Conservation (phyloP, 495 filamentous ascomycete genomes). For the Podospora pseudopauciseta region DNA sequence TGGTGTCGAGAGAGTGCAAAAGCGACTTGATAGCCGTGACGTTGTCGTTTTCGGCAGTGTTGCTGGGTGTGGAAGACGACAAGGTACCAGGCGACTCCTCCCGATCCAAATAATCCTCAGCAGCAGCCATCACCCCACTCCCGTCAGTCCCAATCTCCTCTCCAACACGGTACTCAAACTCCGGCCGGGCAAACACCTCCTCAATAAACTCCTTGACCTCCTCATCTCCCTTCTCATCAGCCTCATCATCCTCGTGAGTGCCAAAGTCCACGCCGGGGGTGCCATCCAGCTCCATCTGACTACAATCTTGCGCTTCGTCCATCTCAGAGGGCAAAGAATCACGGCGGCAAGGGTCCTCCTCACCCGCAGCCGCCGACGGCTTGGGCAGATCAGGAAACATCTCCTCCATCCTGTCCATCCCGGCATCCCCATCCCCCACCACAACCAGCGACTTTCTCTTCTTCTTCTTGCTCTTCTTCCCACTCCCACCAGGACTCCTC, state of each 20-base stretch:
- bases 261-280: not conserved
- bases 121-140: too few species aligned
- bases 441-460: not conserved
- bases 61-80: too few species aligned
- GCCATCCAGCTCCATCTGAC: not conserved
- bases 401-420: not conserved
- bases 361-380: not conserved
- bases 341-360: not conserved
- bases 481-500: not conserved
- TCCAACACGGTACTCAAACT: not conserved
- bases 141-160: not conserved
- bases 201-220: not conserved
- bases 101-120: not conserved
- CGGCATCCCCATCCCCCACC: not conserved
- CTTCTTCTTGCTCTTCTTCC: not conserved
- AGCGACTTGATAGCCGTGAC: conserved; percentile 18
- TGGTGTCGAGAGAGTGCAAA: conserved; percentile 17
- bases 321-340: too few species aligned
- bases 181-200: not conserved
- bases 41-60: not conserved
- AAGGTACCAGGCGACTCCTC: not conserved
- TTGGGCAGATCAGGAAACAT: not conserved
- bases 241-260: not conserved
- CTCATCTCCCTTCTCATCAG: not conserved
- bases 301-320: too few species aligned